A percentile compares a stretch with the other conserved stretches of the same genome.
These are phyloP conservation scores for Wickerhamomyces canadensis DNA, from an alignment of 805 yeast genomes.

Conservation along the genomic window DNA sequence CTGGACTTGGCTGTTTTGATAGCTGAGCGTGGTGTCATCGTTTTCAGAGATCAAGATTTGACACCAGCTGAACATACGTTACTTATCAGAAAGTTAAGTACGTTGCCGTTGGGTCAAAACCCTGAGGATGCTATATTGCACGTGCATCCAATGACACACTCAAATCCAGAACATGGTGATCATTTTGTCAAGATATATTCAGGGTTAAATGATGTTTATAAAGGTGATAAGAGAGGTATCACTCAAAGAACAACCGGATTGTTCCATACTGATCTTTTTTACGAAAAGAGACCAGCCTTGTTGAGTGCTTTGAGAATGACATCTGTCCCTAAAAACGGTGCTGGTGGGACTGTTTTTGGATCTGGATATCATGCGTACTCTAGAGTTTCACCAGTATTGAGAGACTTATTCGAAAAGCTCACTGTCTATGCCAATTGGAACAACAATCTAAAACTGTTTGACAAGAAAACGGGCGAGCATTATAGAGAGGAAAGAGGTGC, in stretches of 20 bases:
- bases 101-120: background rate
- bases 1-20: too few relatives aligned
- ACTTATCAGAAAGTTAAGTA: too few relatives aligned
- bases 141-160: slow-evolving; percentile 2
- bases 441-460: slow-evolving; percentile 1
- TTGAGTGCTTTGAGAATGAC: slow-evolving; percentile 2
- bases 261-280: slow-evolving; percentile 1
- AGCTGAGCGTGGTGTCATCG: too few relatives aligned
- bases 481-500: background rate
- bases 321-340: slow-evolving; percentile 1
- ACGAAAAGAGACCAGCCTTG: slow-evolving; percentile 1
- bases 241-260: slow-evolving; percentile 3
- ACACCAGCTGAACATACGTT: too few relatives aligned
- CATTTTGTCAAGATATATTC: slow-evolving; percentile 1
- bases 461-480: slow-evolving; percentile 1
- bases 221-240: slow-evolving; percentile 1
- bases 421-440: slow-evolving; percentile 4
- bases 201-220: slow-evolving; percentile 1
- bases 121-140: slow-evolving; percentile 1
- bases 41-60: too few relatives aligned
- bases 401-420: slow-evolving; percentile 1
- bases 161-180: slow-evolving; percentile 1
- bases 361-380: slow-evolving; percentile 2
- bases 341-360: slow-evolving; percentile 5
- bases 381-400: slow-evolving; percentile 1